Percentiles rank a stretch among this genome's conserved stretches.
Evolutionary conservation across 345 rosid genomes (phyloP).

Genomic region (Eutrema heterophyllum): DNA sequence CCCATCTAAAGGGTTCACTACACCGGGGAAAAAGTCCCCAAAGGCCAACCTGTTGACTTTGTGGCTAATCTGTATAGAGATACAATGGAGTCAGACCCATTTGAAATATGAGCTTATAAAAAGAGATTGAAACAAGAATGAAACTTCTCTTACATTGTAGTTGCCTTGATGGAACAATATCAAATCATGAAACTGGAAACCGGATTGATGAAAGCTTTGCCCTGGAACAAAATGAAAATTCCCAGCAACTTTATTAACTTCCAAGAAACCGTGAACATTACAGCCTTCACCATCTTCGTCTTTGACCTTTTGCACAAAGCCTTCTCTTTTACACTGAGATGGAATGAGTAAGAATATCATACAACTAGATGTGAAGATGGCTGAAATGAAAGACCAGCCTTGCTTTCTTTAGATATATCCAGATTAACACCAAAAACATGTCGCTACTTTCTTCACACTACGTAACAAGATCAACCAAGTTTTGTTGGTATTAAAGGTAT

Average conservation of each 20-base stretch:
- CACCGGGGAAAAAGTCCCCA: conserved; percentile 85
- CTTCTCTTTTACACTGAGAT: conserved; percentile 83
- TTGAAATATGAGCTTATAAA: neutral
- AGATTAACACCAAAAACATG: neutral
- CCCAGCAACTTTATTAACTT: conserved; percentile 92
- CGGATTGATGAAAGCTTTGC: conserved; percentile 77
- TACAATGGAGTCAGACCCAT: neutral
- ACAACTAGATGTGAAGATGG: neutral
- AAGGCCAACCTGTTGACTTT: conserved; percentile 61
- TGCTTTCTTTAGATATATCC: neutral
- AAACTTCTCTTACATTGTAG: conserved; percentile 57
- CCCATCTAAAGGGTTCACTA: conserved; percentile 90
- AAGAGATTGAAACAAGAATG: neutral
- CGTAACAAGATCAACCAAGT: neutral
- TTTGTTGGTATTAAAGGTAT: neutral
- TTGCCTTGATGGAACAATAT: conserved; percentile 58
- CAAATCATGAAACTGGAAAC: conserved; percentile 61
- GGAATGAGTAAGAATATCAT: neutral
- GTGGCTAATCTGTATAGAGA: conserved; percentile 64
- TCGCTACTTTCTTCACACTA: neutral
- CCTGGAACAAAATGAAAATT: conserved; percentile 81
- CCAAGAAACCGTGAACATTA: conserved; percentile 72
- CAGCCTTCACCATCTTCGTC: conserved; percentile 95
- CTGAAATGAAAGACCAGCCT: neutral
- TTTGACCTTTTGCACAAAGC: conserved; percentile 70